Evolutionary conservation across 78 protist species (phyloP), one percentile per base, ranked within the genome.

Genomic region (Speleostelium caveatum): DNA sequence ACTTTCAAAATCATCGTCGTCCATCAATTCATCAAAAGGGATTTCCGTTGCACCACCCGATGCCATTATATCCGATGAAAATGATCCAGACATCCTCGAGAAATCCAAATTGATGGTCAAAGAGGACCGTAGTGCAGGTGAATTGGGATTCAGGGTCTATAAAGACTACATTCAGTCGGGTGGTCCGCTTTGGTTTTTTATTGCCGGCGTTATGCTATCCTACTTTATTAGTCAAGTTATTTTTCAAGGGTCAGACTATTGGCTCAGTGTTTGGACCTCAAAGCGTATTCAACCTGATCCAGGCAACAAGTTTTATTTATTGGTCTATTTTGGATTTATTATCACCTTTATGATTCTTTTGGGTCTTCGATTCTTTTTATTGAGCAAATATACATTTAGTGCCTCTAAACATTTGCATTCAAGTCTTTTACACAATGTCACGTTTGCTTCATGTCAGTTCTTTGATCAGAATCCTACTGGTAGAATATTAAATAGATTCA

Each of bases 401-500:
- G 22, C 76, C 1, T 26, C 61, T 2, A 22, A 28, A 41, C 6
- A 28, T 38, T 39, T 75, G 24, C 68, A 75, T 30, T 38, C 21
- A 39, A n/a, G 14, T 3, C 68, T 75, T 3, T 75, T 75, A 32
- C 14, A 75, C 10, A n/a, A 33, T 26, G 55, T 75, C 0, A 62
- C 21, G 4, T 2, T 58, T 41, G 88, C 96, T 8, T 96, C 98
- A 42, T 86, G 77, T 85, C 33, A 62, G 19, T 98, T 97, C 90
- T 97, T 98, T 86, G 99, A 97, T 21, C 94, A 97, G 32, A 98
- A 97, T 12, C 99, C 99, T 1, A 0, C 85, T 7, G 99, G 99
- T 5, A 87, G 99, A 35, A 86, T 99, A 6, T 22, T 98, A 35
- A 97, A 97, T 92, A 95, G 99, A 45, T 99, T 99, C 95, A 32